These are phyloP conservation scores for Malassezia sympodialis DNA, from an alignment of 1,284 basidiomycete genomes.

Conservation along the genomic window DNA sequence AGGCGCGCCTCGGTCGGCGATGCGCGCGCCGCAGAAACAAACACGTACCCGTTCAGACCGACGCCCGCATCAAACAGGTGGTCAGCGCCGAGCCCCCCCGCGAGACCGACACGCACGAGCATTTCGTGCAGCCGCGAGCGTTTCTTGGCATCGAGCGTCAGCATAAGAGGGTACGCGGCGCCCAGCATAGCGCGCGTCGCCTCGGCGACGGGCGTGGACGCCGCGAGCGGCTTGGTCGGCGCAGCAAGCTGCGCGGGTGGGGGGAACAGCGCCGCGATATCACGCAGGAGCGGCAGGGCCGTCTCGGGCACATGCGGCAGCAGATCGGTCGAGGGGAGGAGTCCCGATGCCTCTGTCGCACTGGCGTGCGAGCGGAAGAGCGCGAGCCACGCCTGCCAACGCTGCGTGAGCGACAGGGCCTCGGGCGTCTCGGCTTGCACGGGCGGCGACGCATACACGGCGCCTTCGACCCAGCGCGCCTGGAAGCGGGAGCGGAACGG, in stretches of 20 bases:
- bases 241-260: slow-evolving; percentile 18
- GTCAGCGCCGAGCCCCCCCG: slow-evolving; percentile 28
- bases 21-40: slow-evolving; percentile 2
- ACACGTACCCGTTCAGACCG: slow-evolving; percentile 35
- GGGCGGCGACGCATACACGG: slow-evolving; percentile 22
- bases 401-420: slow-evolving; percentile 23
- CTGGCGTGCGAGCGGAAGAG: slow-evolving; percentile 35
- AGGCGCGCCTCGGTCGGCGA: slow-evolving; percentile 20
- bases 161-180: slow-evolving; percentile 38
- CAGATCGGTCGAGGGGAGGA: slow-evolving; percentile 33
- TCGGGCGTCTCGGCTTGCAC: slow-evolving; percentile 1
- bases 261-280: slow-evolving; percentile 33
- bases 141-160: slow-evolving; percentile 29
- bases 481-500: slow-evolving; percentile 50
- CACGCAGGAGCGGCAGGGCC: slow-evolving; percentile 33
- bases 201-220: slow-evolving; percentile 21
- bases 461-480: slow-evolving; percentile 44
- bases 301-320: slow-evolving; percentile 42
- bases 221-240: slow-evolving; percentile 12
- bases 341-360: slow-evolving; percentile 23
- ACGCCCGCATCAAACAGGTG: slow-evolving; percentile 18
- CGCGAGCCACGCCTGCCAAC: slow-evolving; percentile 30
- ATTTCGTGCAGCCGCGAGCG: slow-evolving; percentile 32
- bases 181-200: slow-evolving; percentile 33
- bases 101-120: slow-evolving; percentile 29